Percentiles rank a stretch among this genome's conserved stretches.
These are phyloP conservation scores for Penicillium egyptiacum DNA, from an alignment of 495 filamentous ascomycete species.

Conservation along the genomic window DNA sequence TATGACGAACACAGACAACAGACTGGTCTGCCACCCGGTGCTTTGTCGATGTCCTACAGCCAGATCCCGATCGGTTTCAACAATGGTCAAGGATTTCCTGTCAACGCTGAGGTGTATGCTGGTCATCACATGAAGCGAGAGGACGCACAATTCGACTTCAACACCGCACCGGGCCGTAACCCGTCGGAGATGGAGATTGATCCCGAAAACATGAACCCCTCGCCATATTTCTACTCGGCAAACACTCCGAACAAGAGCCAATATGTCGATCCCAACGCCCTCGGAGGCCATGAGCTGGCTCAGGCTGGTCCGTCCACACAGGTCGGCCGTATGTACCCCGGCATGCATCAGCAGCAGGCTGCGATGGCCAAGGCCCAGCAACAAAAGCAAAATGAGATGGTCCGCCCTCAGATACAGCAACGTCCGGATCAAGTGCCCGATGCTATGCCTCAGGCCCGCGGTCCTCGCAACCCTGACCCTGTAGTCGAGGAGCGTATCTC, in stretches of 20 bases:
- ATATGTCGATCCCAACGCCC: conserved; percentile 69
- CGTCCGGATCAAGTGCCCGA: conserved; percentile 34
- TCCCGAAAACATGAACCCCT: conserved; percentile 62
- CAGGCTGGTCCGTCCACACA: conserved; percentile 49
- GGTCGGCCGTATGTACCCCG: conserved; percentile 76
- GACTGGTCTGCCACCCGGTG: conserved; percentile 80
- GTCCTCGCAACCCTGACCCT: conserved; percentile 58
- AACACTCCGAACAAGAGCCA: conserved; percentile 42
- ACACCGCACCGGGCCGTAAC: conserved; percentile 50
- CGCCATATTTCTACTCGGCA: conserved; percentile 48
- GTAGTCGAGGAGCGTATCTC: conserved; percentile 83
- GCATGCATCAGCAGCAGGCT: conserved; percentile 88
- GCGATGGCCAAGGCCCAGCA: conserved; percentile 76
- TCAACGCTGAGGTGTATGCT: conserved; percentile 49
- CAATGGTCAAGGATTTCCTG: conserved; percentile 47
- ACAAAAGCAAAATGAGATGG: conserved; percentile 63
- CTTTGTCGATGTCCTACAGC: conserved; percentile 68
- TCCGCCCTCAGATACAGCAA: conserved; percentile 56
- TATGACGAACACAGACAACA: conserved; percentile 92
- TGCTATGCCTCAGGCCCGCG: conserved; percentile 38
- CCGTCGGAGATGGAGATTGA: conserved; percentile 57
- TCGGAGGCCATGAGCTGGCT: conserved; percentile 58
- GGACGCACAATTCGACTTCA: conserved; percentile 53
- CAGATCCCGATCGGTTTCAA: conserved; percentile 54
- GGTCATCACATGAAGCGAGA: conserved; percentile 52